A percentile compares a stretch with the other conserved stretches of the same genome.
These are phyloP conservation scores for Hypericum perforatum DNA, from an alignment of 345 rosid species.

Conservation along the genomic window DNA sequence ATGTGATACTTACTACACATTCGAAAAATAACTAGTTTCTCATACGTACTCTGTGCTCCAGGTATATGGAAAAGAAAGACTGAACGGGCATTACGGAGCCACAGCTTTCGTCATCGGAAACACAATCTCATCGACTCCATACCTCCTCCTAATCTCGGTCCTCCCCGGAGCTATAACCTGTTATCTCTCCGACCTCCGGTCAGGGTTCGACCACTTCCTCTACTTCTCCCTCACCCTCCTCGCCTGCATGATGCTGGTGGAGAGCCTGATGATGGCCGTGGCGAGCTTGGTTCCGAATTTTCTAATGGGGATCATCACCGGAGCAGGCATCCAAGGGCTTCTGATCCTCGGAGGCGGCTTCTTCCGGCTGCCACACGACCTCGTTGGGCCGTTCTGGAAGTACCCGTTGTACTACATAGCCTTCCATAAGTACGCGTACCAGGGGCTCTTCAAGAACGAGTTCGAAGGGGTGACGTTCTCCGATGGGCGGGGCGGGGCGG, in stretches of 20 bases:
- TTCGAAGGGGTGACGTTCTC: conserved; percentile 31
- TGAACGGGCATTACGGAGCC: conserved; percentile 47
- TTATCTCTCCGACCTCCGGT: conserved; percentile 27
- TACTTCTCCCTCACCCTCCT: conserved; percentile 25
- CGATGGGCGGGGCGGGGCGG: background rate
- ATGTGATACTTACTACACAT: too few species aligned
- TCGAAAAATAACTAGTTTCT: too few species aligned
- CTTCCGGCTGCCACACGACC: conserved; percentile 39
- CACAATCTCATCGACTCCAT: conserved; percentile 37
- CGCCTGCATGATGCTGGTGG: conserved; percentile 37
- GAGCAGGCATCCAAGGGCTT: conserved; percentile 45
- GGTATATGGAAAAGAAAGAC: conserved; percentile 43
- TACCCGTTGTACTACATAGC: conserved; percentile 41
- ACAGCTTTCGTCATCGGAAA: conserved; percentile 34
- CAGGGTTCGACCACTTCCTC: conserved; percentile 19
- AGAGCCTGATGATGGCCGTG: conserved; percentile 49
- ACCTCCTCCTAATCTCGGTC: conserved; percentile 22
- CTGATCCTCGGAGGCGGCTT: conserved; percentile 43
- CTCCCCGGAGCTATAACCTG: conserved; percentile 39
- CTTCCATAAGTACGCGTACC: conserved; percentile 14
- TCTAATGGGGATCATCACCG: conserved; percentile 42
- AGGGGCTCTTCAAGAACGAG: too few species aligned
- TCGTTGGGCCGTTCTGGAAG: conserved; percentile 30
- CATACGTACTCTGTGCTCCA: conserved; percentile 1
- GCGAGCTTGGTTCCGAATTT: conserved; percentile 41